Base-by-base conservation (phyloP, 2,329 filamentous ascomycete genomes). In the Calonectria fujianensis region DNA sequence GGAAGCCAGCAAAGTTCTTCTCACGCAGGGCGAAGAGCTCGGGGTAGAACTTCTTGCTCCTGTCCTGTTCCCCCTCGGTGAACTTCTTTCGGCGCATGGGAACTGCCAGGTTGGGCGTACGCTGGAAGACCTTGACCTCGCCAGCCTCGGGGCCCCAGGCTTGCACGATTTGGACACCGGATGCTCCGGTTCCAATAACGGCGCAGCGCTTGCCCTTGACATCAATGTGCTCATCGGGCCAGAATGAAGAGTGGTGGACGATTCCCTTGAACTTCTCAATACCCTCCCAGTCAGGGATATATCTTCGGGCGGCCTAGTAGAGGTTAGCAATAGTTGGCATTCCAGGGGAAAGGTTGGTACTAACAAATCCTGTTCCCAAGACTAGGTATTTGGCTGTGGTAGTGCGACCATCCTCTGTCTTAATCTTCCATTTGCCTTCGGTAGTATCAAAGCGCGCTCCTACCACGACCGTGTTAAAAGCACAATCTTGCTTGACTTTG, bases 111-210 rank as follows among this genome's bases (percentile, higher is more conserved):
- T 94, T 94, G 0, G 93, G 93, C 1, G 92, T 94, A 13, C 93
- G 88, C 78, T 94, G 92, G 82, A 94, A 93, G 39, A 94, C 90
- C 3, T 84, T 88, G 35, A 94, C 76, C 1, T 89, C 83, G 11
- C 85, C 87, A 0, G 88, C 91, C 14, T 86, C 81, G 4, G 89
- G 89, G 2, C 88, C 90, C 82, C 89, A 90, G 69, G 91, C 91
- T 76, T 94, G 92, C 0, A 89, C 88, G 52, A 93, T 89, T 77
- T 94, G 92, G 1, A 94, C 89, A 1, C 92, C 92, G 0, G 91
- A 91, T 0, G 92, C 90, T 1, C 92, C 92, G 0, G 91, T 93
- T 16, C 93, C 92, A 41, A 94, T 90, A 70, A 94, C 88, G n/a
- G 89, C 92, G 65, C 91, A 88, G 24, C 88, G 87, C 82, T 94